These are phyloP conservation scores for Kurtzmaniella natalensis DNA, from an alignment of 1,139 yeast genomes.

Conservation along the genomic window DNA sequence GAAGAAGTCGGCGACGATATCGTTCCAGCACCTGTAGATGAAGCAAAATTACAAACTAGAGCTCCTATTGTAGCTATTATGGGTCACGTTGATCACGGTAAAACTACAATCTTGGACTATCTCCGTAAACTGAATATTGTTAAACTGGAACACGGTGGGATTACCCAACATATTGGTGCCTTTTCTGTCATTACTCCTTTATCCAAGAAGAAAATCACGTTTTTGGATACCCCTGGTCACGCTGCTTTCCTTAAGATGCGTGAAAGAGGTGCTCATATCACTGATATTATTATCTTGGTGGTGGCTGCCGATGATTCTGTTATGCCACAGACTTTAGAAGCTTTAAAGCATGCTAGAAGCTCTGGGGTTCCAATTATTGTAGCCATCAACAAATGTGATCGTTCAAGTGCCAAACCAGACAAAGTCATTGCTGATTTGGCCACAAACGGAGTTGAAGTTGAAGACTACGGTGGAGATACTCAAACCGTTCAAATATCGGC, in stretches of 20 bases:
- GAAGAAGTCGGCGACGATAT: slow-evolving; percentile 63
- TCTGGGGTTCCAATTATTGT: slow-evolving; percentile 85
- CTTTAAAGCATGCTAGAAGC: slow-evolving; percentile 85
- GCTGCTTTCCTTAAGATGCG: slow-evolving; percentile 96
- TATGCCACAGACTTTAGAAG: slow-evolving; percentile 96
- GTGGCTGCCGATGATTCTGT: slow-evolving; percentile 99
- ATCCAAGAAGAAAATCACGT: slow-evolving; percentile 74
- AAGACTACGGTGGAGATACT: slow-evolving; percentile 93
- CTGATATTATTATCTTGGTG: slow-evolving; percentile 87
- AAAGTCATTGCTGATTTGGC: slow-evolving; percentile 77
- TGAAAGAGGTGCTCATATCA: slow-evolving; percentile 90
- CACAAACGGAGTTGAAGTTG: slow-evolving; percentile 75
- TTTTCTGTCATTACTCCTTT: slow-evolving; percentile 78
- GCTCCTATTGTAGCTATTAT: slow-evolving; percentile 96
- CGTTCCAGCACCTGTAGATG: slow-evolving; percentile 43
- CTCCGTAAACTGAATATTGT: slow-evolving; percentile 82
- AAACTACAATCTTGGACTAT: slow-evolving; percentile 86
- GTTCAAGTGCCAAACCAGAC: slow-evolving; percentile 65
- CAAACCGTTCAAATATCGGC: slow-evolving; percentile 90
- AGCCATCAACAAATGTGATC: slow-evolving; percentile 91
- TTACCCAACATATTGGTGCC: slow-evolving; percentile 97
- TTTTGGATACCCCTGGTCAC: slow-evolving; percentile 97
- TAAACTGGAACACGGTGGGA: slow-evolving; percentile 88
- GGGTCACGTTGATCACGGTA: slow-evolving; percentile 99
- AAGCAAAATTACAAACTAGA: slow-evolving; percentile 51